Percentiles rank a stretch among this genome's conserved stretches.
Conservation (phyloP, 2,329 filamentous ascomycete species). For the Zalaria obscura region DNA sequence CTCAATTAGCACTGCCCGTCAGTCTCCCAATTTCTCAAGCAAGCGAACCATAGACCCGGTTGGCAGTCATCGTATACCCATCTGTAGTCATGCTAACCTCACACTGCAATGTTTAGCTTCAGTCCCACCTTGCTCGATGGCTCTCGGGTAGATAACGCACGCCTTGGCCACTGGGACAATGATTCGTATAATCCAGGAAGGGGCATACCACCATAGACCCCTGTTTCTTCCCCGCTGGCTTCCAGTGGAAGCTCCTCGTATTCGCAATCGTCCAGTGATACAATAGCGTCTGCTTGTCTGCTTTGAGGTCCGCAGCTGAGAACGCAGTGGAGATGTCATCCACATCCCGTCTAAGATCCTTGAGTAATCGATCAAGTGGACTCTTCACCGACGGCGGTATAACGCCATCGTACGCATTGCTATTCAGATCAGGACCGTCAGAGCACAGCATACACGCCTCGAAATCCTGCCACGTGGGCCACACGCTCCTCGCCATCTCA, state of each 20-base stretch:
- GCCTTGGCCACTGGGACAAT: slow-evolving; percentile 24
- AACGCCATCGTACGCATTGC: slow-evolving; percentile 20
- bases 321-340: background rate
- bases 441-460: slow-evolving; percentile 35
- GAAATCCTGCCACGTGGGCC: slow-evolving; percentile 51
- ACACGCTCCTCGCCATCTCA: slow-evolving; percentile 48
- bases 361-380: slow-evolving; percentile 14
- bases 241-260: slow-evolving; percentile 46
- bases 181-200: slow-evolving; percentile 60
- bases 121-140: too few species aligned
- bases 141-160: slow-evolving; percentile 7
- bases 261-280: slow-evolving; percentile 49
- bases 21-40: background rate
- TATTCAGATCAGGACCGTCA: slow-evolving; percentile 28
- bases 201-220: slow-evolving; percentile 59
- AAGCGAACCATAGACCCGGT: slow-evolving; percentile 31
- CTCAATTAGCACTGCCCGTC: slow-evolving; percentile 8
- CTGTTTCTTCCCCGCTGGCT: slow-evolving; percentile 27
- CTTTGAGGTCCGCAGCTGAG: slow-evolving; percentile 21
- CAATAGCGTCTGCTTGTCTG: slow-evolving; percentile 24
- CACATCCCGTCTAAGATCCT: slow-evolving; percentile 15
- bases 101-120: slow-evolving; percentile 24
- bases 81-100: slow-evolving; percentile 34
- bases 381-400: slow-evolving; percentile 23
- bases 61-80: slow-evolving; percentile 42